Percentiles rank a stretch among this genome's conserved stretches.
phyloP scores from a whole-genome alignment of 2,329 filamentous ascomycete genomes.

The Fusarium humuli region DNA sequence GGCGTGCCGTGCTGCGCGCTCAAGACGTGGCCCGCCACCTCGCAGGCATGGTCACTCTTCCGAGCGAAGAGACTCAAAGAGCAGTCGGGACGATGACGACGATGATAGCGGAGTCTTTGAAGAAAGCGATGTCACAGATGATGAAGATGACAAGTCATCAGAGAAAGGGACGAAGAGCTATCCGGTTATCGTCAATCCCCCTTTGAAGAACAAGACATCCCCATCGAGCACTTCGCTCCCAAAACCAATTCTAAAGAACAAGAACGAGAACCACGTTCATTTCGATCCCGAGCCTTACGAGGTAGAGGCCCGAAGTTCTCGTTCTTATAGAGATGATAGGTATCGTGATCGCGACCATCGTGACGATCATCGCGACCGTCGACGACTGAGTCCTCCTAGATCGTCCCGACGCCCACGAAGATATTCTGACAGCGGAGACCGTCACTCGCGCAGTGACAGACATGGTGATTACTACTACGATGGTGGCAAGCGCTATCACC shows the following conservation, averaged over 20 bases:
- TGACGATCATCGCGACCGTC: conserved; percentile 42
- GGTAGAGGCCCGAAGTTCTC: conserved; percentile 51
- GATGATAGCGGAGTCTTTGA: conserved; percentile 49
- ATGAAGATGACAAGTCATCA: conserved; percentile 50
- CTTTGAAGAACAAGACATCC: conserved; percentile 50
- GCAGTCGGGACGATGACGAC: conserved; percentile 50
- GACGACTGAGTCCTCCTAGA: conserved; percentile 25
- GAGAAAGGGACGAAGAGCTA: conserved; percentile 50
- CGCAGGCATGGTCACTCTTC: conserved; percentile 22
- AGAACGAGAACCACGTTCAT: conserved; percentile 67
- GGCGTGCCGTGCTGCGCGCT: conserved; percentile 59
- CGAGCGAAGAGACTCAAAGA: conserved; percentile 50
- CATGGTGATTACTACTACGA: conserved; percentile 53
- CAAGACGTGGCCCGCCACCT: conserved; percentile 14
- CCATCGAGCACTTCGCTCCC: conserved; percentile 56
- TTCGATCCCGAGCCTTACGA: conserved; percentile 64
- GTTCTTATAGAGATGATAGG: conserved; percentile 50
- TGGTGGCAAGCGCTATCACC: conserved; percentile 53
- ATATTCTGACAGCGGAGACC: conserved; percentile 47
- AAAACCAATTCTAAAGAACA: conserved; percentile 72
- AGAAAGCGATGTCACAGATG: conserved; percentile 50
- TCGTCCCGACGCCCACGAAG: conserved; percentile 42
- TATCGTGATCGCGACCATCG: conserved; percentile 47
- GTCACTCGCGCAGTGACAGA: conserved; percentile 46
- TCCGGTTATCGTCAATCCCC: conserved; percentile 54